phyloP scores from a whole-genome alignment of 495 filamentous ascomycete genomes.

The Penicillium cinerascens region DNA sequence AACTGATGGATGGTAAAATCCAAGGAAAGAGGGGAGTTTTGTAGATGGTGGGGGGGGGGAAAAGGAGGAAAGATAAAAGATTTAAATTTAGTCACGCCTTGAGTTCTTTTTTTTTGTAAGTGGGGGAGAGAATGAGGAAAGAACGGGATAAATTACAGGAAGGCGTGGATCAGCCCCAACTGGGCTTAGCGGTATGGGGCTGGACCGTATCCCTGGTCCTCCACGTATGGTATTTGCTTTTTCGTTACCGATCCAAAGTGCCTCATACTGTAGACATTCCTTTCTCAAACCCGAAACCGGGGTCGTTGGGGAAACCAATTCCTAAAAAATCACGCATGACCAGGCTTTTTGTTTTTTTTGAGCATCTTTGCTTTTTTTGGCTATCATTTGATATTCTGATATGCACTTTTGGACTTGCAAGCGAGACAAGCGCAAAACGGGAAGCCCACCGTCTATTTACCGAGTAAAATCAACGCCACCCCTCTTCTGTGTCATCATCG shows the following conservation, averaged over 20 bases:
- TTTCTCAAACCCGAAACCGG: constrained; percentile 22
- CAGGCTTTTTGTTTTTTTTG: too few relatives aligned
- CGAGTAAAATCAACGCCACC: constrained; percentile 21
- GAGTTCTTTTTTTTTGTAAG: too few relatives aligned
- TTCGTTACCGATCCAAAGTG: constrained; percentile 14
- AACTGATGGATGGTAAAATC: constrained; percentile 24
- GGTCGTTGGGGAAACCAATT: constrained; percentile 29
- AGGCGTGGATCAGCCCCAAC: constrained; percentile 20
- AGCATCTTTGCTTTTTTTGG: not conserved
- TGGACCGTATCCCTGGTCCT: too few relatives aligned
- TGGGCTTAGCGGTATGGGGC: too few relatives aligned
- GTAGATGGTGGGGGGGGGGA: constrained; percentile 23
- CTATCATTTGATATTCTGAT: not conserved
- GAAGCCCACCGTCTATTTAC: too few relatives aligned
- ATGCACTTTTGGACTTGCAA: not conserved
- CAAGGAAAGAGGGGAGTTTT: constrained; percentile 26
- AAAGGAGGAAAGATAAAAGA: constrained; percentile 24
- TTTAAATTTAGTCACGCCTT: constrained; percentile 36
- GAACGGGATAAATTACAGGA: constrained; percentile 5
- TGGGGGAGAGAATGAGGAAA: not conserved
- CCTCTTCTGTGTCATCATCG: constrained; percentile 27
- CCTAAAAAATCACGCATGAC: too few relatives aligned
- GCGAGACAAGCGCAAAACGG: too few relatives aligned
- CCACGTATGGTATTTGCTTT: too few relatives aligned
- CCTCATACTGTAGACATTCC: constrained; percentile 21